phyloP scores from a whole-genome alignment of 2,329 filamentous ascomycete genomes.

The Ophiostoma quercus region DNA sequence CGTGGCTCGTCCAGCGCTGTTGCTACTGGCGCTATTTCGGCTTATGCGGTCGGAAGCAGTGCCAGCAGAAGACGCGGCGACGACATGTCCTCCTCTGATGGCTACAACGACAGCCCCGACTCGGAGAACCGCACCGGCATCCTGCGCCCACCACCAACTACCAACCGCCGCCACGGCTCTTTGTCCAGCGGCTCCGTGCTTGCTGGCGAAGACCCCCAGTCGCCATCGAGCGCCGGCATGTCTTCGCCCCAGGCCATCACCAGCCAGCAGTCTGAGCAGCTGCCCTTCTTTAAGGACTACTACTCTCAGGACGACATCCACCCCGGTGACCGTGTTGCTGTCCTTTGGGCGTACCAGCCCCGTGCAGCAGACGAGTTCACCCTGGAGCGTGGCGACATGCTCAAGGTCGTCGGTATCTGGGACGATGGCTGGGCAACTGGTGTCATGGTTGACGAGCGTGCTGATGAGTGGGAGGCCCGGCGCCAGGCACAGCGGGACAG shows the following conservation, averaged over 20 bases:
- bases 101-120: slow-evolving; percentile 65
- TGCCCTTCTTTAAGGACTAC: slow-evolving; percentile 97
- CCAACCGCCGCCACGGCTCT: slow-evolving; percentile 72
- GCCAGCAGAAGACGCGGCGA: slow-evolving; percentile 45
- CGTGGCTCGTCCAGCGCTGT: slow-evolving; percentile 40
- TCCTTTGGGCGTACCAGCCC: slow-evolving; percentile 94
- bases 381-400: slow-evolving; percentile 91
- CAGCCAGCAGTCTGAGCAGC: slow-evolving; percentile 90
- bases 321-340: slow-evolving; percentile 80
- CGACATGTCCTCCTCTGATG: slow-evolving; percentile 65
- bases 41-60: slow-evolving; percentile 40
- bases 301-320: slow-evolving; percentile 97
- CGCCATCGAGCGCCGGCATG: slow-evolving; percentile 67
- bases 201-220: slow-evolving; percentile 64
- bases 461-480: slow-evolving; percentile 81
- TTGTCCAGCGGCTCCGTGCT: slow-evolving; percentile 79
- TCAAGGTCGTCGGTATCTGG: slow-evolving; percentile 98
- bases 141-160: slow-evolving; percentile 53
- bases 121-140: slow-evolving; percentile 56
- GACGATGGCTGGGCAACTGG: slow-evolving; percentile 98
- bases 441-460: slow-evolving; percentile 71
- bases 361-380: slow-evolving; percentile 89
- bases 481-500: slow-evolving; percentile 81
- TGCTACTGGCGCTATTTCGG: slow-evolving; percentile 45
- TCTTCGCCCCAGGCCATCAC: slow-evolving; percentile 79